Evolutionary conservation across 2,329 filamentous ascomycete species (phyloP), one percentile per base, ranked within the genome.

Genomic region (Colletotrichum euphorbiae): DNA sequence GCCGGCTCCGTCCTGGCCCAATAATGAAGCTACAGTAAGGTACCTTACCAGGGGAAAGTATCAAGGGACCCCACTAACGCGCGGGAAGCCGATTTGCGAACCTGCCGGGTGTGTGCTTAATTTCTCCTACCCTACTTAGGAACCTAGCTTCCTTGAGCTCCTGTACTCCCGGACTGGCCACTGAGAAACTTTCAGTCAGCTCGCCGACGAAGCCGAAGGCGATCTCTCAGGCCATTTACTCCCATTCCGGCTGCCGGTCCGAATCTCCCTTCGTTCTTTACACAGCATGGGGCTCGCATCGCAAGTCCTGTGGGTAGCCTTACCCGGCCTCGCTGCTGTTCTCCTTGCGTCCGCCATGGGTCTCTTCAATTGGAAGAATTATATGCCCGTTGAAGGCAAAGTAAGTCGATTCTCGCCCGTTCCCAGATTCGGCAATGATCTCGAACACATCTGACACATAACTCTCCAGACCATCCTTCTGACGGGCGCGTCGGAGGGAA

Each of bases 401-500:
- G 94, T 96, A 78, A 83, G 62, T 38, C 4, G 11, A 4, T 11
- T n/a, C 7, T 38, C 55, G 36, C 28, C 50, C 65, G 11, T 59
- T 66, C 57, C 28, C 6, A 28, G 2, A 28, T 28, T 3, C 21
- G 9, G 11, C 9, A 1, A 3, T 11, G 56, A 61, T 19, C 42
- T 64, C 9, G 36, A 13, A 4, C 2, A 38, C 13, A 15, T 38
- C 73, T 54, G 33, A 51, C 33, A 3, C 45, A 12, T 24, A 19
- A 11, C 24, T 12, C 31, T 5, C 17, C 19, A 97, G 94, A 97
- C 94, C 2, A 85, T 97, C 59, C 84, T 98, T 62, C 84, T 99
- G 59, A 99, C 96, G 0, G 96, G 96, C 52, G 94, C 91, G 36
- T 98, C 96, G 0, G 93, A 98, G 76, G 96, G 96, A 66, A 93